Evolutionary conservation across 192 early-diverging fungal species (phyloP), one percentile per base, ranked within the genome.

Genomic region (Rhizophagus sp.): DNA sequence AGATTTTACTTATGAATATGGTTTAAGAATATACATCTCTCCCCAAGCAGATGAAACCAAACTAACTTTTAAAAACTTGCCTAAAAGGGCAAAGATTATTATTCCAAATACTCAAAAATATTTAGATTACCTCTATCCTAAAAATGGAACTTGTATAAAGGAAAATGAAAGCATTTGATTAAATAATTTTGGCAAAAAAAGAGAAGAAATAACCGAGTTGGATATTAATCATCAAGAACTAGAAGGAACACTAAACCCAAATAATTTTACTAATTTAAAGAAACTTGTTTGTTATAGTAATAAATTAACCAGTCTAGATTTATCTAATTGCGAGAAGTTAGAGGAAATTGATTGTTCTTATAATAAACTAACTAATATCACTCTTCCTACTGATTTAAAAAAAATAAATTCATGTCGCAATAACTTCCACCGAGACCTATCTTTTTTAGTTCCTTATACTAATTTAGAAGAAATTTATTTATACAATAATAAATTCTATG

Each of bases 241-340:
- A 33, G 71, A 73, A 73, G 71, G 71, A 15, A 13, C 2, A 1
- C n/a, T 73, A 73, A n/a, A 73, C 3, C 3, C 52, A 9, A 12
- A 2, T 19, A 47, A 52, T 52, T 73, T 73, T 73, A 73, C 52
- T 73, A 73, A 73, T 50, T 73, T 73, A 49, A 73, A 73, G 33
- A n/a, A 73, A 22, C 34, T 73, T 44, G 6, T 30, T 50, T 73
- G 47, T 73, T 34, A 1, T 10, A 4, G 41, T 49, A 73, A 73
- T 52, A 52, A 73, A 73, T 6, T 73, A 47, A 50, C 47, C 47
- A 8, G 1, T 73, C 47, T 73, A 11, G 3, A 73, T 73, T 47
- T 73, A 3, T 12, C 36, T 52, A 52, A n/a, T 49, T 73, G 47
- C 13, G 8, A 27, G 3, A 33, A 73, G 7, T n/a, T 73, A 52